Percentiles rank a stretch among this genome's conserved stretches.
phyloP scores from a whole-genome alignment of 257 asterid species.

The Nicotiana otophora region DNA sequence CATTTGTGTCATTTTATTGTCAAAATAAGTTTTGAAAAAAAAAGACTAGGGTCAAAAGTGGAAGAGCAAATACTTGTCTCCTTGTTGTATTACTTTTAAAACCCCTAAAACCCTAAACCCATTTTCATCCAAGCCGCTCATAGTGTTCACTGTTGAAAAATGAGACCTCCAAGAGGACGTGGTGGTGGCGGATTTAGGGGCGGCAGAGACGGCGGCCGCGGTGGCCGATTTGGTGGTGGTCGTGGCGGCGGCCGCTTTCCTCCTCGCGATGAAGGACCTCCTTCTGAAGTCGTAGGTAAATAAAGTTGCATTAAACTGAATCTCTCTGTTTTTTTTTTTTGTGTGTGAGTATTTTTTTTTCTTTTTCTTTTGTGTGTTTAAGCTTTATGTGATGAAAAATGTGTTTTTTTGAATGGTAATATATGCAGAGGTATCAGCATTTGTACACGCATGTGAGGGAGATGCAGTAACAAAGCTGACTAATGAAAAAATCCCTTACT shows the following conservation, averaged over 20 bases:
- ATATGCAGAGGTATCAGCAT: constrained; percentile 70
- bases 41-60: background rate
- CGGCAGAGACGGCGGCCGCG: constrained; percentile 54
- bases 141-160: background rate
- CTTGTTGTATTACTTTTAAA: background rate
- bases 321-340: too few species aligned
- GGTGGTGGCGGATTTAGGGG: constrained; percentile 77
- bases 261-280: constrained; percentile 75
- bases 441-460: constrained; percentile 86
- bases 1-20: too few species aligned
- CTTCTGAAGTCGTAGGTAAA: constrained; percentile 62
- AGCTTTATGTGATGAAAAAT: too few species aligned
- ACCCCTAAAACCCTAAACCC: constrained; percentile 27
- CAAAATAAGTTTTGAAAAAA: too few species aligned
- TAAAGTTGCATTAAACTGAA: background rate
- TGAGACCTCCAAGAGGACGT: constrained; percentile 99
- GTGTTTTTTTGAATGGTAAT: background rate
- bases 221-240: constrained; percentile 30
- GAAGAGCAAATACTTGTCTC: background rate
- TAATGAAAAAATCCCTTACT: constrained; percentile 83
- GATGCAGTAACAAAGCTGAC: constrained; percentile 90
- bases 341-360: background rate
- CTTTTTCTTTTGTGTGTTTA: background rate
- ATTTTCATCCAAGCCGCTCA: background rate
- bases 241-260: constrained; percentile 43